Conservation (phyloP, 2,329 filamentous ascomycete species). For the Hirsutella rhossiliensis region DNA sequence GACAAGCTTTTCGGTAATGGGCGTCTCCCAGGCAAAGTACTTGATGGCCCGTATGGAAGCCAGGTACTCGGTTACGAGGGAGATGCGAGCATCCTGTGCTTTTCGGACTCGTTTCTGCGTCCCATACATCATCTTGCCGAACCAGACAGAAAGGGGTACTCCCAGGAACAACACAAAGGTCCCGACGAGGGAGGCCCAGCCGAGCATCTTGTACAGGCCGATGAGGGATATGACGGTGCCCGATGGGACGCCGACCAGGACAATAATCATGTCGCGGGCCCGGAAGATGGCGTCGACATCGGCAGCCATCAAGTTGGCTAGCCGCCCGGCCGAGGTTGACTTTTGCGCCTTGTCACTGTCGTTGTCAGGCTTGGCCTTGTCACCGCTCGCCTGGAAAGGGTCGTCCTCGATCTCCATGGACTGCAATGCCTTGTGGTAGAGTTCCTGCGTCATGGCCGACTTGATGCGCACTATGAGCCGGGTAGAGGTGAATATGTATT, state of each 20-base stretch:
- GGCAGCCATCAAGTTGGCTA: conserved; percentile 46
- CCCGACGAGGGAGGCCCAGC: conserved; percentile 42
- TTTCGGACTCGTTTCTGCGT: conserved; percentile 39
- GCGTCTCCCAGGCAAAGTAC: conserved; percentile 48
- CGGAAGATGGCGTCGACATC: conserved; percentile 43
- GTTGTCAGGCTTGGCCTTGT: conserved; percentile 11
- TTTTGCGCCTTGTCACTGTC: conserved; percentile 16
- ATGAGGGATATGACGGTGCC: conserved; percentile 34
- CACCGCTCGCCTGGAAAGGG: conserved; percentile 22
- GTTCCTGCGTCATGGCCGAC: conserved; percentile 43
- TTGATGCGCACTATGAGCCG: conserved; percentile 44
- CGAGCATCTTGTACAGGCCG: conserved; percentile 42
- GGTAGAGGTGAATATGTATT: conserved; percentile 45
- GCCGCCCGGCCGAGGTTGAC: conserved; percentile 33
- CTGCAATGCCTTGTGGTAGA: conserved; percentile 41
- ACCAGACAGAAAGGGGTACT: conserved; percentile 35
- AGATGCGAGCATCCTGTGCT: conserved; percentile 44
- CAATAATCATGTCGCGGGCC: conserved; percentile 37
- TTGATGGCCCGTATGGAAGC: conserved; percentile 46
- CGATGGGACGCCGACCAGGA: conserved; percentile 30
- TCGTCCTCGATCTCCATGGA: conserved; percentile 48
- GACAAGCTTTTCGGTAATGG: conserved; percentile 37
- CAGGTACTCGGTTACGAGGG: conserved; percentile 45
- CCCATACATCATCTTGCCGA: conserved; percentile 35
- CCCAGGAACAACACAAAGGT: conserved; percentile 32